Evolutionary conservation across 225 moss, liverwort and hornwort species (phyloP).

Genomic region (Thuidium tamariscinum): DNA sequence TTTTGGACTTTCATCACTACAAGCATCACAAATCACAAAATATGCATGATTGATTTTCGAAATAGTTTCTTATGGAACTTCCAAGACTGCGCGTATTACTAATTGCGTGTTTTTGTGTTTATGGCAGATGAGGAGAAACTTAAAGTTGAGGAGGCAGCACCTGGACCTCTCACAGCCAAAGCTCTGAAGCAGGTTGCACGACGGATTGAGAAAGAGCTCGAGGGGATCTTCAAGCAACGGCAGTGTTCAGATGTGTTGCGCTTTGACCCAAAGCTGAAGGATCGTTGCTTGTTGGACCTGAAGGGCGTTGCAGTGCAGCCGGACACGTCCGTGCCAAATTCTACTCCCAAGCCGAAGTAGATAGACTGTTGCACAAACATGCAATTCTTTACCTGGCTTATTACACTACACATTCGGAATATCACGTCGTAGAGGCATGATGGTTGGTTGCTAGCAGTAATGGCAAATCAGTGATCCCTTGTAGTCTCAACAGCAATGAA

Average conservation of each 20-base stretch:
- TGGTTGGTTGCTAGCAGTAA: neutral
- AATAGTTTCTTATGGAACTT: neutral
- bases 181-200: conserved; percentile 73
- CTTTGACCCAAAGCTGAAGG: conserved; percentile 97
- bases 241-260: conserved; percentile 60
- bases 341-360: conserved; percentile 23
- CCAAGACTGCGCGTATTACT: neutral
- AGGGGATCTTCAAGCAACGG: conserved; percentile 35
- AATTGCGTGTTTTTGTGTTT: neutral
- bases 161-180: conserved; percentile 70
- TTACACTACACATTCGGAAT: neutral
- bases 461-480: neutral
- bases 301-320: conserved; percentile 45
- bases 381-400: neutral
- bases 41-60: neutral
- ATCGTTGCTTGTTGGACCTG: conserved; percentile 64
- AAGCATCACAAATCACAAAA: neutral
- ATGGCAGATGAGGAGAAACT: conserved; percentile 59
- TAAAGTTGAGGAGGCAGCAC: conserved; percentile 54
- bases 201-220: conserved; percentile 54
- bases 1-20: neutral
- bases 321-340: conserved; percentile 34
- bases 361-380: neutral
- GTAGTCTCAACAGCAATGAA: neutral
- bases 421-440: neutral